phyloP scores from a whole-genome alignment of 305 asterid species.

The Rubia peregrina region DNA sequence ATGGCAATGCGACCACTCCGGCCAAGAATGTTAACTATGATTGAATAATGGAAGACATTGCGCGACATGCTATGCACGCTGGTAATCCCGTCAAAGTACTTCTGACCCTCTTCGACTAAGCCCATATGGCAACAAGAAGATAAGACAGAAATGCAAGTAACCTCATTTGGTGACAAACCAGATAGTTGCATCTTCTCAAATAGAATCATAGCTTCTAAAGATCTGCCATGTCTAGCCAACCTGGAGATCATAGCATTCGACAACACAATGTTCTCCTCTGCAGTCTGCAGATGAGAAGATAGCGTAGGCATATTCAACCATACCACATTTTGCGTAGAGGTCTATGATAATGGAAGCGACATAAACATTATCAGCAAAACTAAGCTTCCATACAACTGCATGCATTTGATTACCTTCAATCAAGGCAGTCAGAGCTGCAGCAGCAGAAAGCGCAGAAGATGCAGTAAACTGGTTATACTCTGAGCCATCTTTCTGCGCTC shows the following conservation, averaged over 20 bases:
- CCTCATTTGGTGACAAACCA: constrained; percentile 42
- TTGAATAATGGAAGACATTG: constrained; percentile 52
- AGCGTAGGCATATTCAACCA: constrained; percentile 47
- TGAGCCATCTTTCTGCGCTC: constrained; percentile 29
- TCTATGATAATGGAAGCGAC: constrained; percentile 63
- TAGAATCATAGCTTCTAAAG: constrained; percentile 59
- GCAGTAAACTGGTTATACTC: constrained; percentile 41
- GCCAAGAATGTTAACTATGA: constrained; percentile 78
- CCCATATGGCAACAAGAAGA: constrained; percentile 87
- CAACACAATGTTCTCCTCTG: constrained; percentile 48
- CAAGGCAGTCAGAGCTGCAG: constrained; percentile 66
- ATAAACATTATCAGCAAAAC: constrained; percentile 39
- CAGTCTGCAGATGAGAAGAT: constrained; percentile 45
- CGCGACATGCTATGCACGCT: constrained; percentile 46
- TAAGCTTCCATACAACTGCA: constrained; percentile 39
- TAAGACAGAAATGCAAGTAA: constrained; percentile 53
- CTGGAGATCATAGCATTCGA: constrained; percentile 81
- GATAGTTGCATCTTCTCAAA: constrained; percentile 79
- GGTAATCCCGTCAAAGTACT: constrained; percentile 54
- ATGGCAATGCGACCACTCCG: constrained; percentile 61
- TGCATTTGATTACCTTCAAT: constrained; percentile 76
- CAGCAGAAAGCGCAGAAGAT: constrained; percentile 61
- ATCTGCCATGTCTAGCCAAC: constrained; percentile 56
- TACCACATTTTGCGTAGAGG: constrained; percentile 78
- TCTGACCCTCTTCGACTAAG: constrained; percentile 53